Conservation (phyloP, 1,284 basidiomycete genomes). For the Sanghuangporus weigelae region DNA sequence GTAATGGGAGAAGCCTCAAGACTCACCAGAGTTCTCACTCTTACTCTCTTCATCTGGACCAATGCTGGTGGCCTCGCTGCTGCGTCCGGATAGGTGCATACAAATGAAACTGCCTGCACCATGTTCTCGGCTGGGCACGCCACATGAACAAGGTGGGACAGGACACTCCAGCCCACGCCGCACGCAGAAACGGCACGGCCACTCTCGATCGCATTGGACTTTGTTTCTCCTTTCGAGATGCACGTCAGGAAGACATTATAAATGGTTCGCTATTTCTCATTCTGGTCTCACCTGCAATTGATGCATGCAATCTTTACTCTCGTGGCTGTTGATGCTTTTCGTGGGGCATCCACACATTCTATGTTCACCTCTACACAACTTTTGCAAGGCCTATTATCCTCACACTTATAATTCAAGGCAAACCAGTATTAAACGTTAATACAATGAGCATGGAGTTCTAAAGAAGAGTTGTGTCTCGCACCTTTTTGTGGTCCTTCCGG, state of each 20-base stretch:
- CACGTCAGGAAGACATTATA: not conserved
- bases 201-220: slow-evolving; percentile 49
- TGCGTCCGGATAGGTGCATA: slow-evolving; percentile 1
- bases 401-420: slow-evolving; percentile 32
- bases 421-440: not conserved
- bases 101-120: slow-evolving; percentile 17
- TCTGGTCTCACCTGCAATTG: slow-evolving; percentile 42
- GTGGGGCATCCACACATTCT: slow-evolving; percentile 41
- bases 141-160: slow-evolving; percentile 36
- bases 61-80: not conserved
- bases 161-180: slow-evolving; percentile 45
- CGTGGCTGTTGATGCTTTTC: slow-evolving; percentile 50
- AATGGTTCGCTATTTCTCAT: not conserved
- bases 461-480: not conserved
- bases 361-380: slow-evolving; percentile 40
- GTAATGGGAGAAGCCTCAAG: not conserved
- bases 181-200: slow-evolving; percentile 46
- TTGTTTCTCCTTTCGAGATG: slow-evolving; percentile 27
- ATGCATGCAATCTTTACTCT: slow-evolving; percentile 54
- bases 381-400: slow-evolving; percentile 50
- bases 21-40: not conserved
- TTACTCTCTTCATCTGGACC: not conserved
- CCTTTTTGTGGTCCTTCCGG: slow-evolving; percentile 41
- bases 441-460: not conserved
- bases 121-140: not conserved